Percentiles rank a stretch among this genome's conserved stretches.
phyloP scores from a whole-genome alignment of 768 basidiomycete species.

The Russula dissimulans region DNA sequence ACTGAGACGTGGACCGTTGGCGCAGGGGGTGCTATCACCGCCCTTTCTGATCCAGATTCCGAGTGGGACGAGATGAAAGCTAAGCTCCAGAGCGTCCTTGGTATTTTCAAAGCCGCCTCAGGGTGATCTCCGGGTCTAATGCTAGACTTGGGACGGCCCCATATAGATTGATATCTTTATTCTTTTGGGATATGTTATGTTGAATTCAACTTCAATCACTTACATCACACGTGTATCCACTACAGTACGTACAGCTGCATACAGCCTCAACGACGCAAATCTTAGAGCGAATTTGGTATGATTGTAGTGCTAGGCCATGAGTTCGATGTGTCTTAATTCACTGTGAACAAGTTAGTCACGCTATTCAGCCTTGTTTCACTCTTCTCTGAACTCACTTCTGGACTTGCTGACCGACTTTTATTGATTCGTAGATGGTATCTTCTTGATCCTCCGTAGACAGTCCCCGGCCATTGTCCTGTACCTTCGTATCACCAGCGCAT shows the following conservation, averaged over 20 bases:
- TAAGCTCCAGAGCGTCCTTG: slow-evolving; percentile 75
- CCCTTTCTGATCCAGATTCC: slow-evolving; percentile 70
- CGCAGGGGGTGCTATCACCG: slow-evolving; percentile 95
- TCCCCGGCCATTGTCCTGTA: slow-evolving; percentile 32
- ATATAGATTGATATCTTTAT: not conserved
- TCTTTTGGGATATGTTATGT: not conserved
- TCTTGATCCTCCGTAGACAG: slow-evolving; percentile 31
- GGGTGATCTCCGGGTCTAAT: not conserved
- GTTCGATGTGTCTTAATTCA: slow-evolving; percentile 71
- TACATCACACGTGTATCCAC: not conserved
- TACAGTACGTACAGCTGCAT: not conserved
- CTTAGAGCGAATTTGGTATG: not conserved
- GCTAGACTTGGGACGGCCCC: too few species aligned
- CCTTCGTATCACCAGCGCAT: slow-evolving; percentile 38
- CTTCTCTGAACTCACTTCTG: slow-evolving; percentile 45
- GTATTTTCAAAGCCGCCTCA: slow-evolving; percentile 41
- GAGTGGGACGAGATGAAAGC: slow-evolving; percentile 94
- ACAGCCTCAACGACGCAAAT: not conserved
- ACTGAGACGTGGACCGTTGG: slow-evolving; percentile 69
- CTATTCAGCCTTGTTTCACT: not conserved
- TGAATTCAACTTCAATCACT: slow-evolving; percentile 32
- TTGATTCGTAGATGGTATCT: slow-evolving; percentile 45
- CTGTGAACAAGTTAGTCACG: slow-evolving; percentile 29
- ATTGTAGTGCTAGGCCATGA: slow-evolving; percentile 47
- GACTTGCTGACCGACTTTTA: slow-evolving; percentile 89